Base-by-base conservation (phyloP, 805 yeast genomes). In the Kregervanrija delftensis region DNA sequence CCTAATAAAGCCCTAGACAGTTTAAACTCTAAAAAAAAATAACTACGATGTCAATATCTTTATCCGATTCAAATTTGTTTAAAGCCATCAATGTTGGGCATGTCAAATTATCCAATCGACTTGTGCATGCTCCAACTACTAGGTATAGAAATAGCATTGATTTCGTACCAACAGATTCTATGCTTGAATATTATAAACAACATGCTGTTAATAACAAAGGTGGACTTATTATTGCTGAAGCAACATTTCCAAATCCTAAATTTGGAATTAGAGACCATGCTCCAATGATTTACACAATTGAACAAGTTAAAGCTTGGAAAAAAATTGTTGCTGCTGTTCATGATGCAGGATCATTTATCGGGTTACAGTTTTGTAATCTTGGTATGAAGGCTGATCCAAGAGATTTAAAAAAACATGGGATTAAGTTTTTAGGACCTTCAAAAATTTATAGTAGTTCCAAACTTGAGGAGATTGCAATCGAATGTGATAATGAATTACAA, bases 151-250 rank as follows among this genome's bases (percentile, higher is more conserved):
- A 63, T 35, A 51, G 53, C 4, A 51, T 53, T 10, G 65, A 61
- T 28, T 39, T 17, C n/a, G 48, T 52, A 10, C 77, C 79, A 11
- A 60, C 68, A 3, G 76, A 73, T 22, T 63, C 73, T 47, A 65
- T 69, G 42, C 57, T 60, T 8, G 66, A 71, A 47, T 78, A 80
- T 58, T 82, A 81, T 54, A 63, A 54, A 22, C 77, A 77, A 55
- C 70, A 84, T 54, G 69, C 85, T 0, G 51, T 61, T 38, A 61
- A 61, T 39, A 71, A 73, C 10, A 86, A 86, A n/a, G 70, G 83
- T n/a, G 59, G 82, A 45, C 50, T 79, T 31, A 71, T 77, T 50
- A 63, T 81, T 9, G 28, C 28, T 22, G 87, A 81, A 56, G 86
- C 77, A 11, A 61, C 68, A 10, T 48, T 55, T 34, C 57, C 63